Evolutionary conservation across 352 stramenopile genomes (phyloP), one percentile per base, ranked within the genome.

Genomic region (Phytopythium cucurbitacearum): DNA sequence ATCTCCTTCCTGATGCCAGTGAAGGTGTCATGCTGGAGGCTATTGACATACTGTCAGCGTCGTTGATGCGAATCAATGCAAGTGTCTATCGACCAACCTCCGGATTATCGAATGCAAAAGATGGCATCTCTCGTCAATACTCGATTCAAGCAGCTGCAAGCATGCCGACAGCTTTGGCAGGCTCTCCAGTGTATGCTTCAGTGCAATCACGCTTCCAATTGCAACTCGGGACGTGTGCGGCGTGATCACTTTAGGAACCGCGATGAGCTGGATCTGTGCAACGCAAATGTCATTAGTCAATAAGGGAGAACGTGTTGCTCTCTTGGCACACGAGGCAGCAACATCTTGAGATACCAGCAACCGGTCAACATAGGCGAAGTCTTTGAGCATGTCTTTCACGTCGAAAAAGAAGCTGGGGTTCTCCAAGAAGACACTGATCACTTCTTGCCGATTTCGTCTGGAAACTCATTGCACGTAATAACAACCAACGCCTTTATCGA

Each of bases 341-440:
- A 32, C 46, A 47, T 57, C 13, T 28, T 28, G 21, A 28, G 21
- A 28, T 47, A 92, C 85, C 69, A 95, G 52, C 32, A 95, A 51
- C 43, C 79, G 65, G 51, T 95, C 85, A 13, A 94, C 60, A 50
- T 92, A 80, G 11, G 73, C 58, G 51, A 91, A 92, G 32, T 85
- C 83, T 7, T 62, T 60, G 4, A 95, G 62, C 32, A 86, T 70
- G 46, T 93, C 85, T 49, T 82, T 65, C 35, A 91, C 57, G 55
- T 95, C 82, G 33, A 95, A 93, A 64, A 89, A 91, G 67, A 78
- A 88, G 3, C 80, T 71, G 5, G 85, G 82, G 42, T 95, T 91
- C 46, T 89, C 71, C 1, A 95, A 63, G 34, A 93, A 86, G 8
- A 89, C 62, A 7, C 62, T 69, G 15, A 95, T 66, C 41, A 91